Evolutionary conservation across 495 filamentous ascomycete species (phyloP), one percentile per base, ranked within the genome.

Genomic region (Penicillium roqueforti): DNA sequence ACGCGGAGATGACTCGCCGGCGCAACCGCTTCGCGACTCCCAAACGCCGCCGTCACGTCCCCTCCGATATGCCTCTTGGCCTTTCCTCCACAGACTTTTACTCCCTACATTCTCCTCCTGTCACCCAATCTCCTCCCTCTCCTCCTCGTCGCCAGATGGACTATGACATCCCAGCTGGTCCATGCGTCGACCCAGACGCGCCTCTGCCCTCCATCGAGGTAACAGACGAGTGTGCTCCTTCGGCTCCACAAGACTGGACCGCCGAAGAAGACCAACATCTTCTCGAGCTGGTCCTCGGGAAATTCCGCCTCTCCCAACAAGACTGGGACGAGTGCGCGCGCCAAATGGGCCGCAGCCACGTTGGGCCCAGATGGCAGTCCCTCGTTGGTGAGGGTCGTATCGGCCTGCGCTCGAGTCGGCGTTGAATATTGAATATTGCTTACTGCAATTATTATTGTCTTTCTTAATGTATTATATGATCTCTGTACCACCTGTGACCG

Each of bases 271-370:
- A 91, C 66, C 74, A 84, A 47, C 78, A 83, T 20, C 74, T 92
- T 5, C 80, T 91, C 22, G 82, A 88, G 61, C 71, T 89, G 25
- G 87, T 91, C 29, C 74, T 91, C 3, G 83, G 87, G 62, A 91
- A 89, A 63, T 79, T 91, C 45, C 81, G 81, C 55, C 81, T 91
- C 22, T 82, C 81, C 38, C 84, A 83, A 66, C 79, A 75, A 48
- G 86, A 91, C 52, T 91, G 87, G 88, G 84, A 89, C 42, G 87
- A 91, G 53, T 91, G 87, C 70, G 87, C 87, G 50, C 74, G 80
- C 40, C 80, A 74, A 57, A 74, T 91, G 51, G 86, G 64, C 18
- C 61, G 83, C 63, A 69, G 68, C 19, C 83, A 87, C 54, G 71
- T 89, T n/a, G 84, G 85, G 20, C 74, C 76, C 47, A 70, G 88